phyloP scores from a whole-genome alignment of 805 yeast genomes.

The Debaryomyces maramus region DNA sequence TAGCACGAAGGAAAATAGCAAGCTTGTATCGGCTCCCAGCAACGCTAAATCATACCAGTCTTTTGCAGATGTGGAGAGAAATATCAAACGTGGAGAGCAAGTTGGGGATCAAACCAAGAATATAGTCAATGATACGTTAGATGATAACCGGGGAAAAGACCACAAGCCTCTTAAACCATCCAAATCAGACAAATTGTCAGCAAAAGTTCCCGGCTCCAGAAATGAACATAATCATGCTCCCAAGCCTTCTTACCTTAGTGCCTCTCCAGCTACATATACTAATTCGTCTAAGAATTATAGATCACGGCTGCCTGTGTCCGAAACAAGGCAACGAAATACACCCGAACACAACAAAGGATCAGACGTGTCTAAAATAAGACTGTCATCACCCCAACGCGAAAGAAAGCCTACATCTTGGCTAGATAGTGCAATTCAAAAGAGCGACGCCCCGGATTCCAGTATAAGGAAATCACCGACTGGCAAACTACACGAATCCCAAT shows the following conservation, averaged over 20 bases:
- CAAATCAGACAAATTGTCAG: neutral
- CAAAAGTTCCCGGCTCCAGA: neutral
- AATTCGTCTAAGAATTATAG: neutral
- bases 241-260: constrained; percentile 11
- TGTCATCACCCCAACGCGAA: constrained; percentile 1
- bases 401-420: constrained; percentile 11
- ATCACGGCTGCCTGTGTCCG: neutral
- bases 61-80: constrained; percentile 21
- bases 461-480: constrained; percentile 7
- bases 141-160: neutral
- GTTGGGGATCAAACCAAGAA: neutral
- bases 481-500: constrained; percentile 14
- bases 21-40: neutral
- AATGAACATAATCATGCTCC: neutral
- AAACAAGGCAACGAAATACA: neutral
- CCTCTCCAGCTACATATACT: constrained; percentile 10
- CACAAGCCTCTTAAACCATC: neutral
- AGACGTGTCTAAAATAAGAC: neutral
- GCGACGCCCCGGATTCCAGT: neutral
- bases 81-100: constrained; percentile 11
- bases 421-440: constrained; percentile 4
- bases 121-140: neutral
- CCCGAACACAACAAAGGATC: neutral
- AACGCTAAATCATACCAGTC: constrained; percentile 12
- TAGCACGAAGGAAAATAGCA: neutral